Evolutionary conservation across 1,284 basidiomycete genomes (phyloP).

Genomic region (Earliella scabrosa): DNA sequence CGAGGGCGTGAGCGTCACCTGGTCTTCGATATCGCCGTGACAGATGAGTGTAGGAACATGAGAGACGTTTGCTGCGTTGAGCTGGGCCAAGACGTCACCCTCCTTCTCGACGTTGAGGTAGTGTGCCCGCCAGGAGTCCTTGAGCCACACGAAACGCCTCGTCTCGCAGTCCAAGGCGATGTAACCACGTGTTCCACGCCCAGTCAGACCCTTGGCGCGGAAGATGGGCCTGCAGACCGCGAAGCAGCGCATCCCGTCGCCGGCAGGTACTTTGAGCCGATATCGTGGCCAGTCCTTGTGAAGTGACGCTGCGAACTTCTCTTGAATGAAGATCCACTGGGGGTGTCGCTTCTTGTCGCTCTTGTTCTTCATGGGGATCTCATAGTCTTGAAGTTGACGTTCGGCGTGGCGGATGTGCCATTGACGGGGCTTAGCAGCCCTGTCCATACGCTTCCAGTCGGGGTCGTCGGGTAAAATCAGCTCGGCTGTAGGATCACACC

Average conservation of each 20-base stretch:
- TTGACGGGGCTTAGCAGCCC: not conserved
- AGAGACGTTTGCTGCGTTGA: constrained; percentile 4
- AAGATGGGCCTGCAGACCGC: constrained; percentile 14
- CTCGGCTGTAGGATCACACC: constrained; percentile 7
- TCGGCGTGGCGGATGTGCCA: not conserved
- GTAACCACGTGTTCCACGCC: constrained; percentile 17
- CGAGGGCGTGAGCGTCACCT: not conserved
- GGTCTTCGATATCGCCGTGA: constrained; percentile 16
- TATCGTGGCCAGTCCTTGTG: not conserved
- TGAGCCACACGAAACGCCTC: constrained; percentile 14
- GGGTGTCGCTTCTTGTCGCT: not conserved
- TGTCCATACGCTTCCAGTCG: constrained; percentile 4
- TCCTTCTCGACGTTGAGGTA: constrained; percentile 11
- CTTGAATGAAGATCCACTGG: constrained; percentile 3
- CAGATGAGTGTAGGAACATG: constrained; percentile 16
- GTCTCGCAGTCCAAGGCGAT: constrained; percentile 9
- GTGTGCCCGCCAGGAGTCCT: constrained; percentile 18
- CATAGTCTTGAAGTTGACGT: not conserved
- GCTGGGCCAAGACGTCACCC: constrained; percentile 1
- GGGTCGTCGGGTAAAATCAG: not conserved
- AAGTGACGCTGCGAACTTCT: constrained; percentile 2
- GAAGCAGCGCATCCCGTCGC: constrained; percentile 1
- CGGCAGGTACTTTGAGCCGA: not conserved
- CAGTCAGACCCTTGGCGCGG: not conserved
- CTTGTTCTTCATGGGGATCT: not conserved